Percentiles rank a stretch among this genome's conserved stretches.
These are phyloP conservation scores for Colletotrichum sp. DNA, from an alignment of 2,329 filamentous ascomycete species.

Conservation along the genomic window DNA sequence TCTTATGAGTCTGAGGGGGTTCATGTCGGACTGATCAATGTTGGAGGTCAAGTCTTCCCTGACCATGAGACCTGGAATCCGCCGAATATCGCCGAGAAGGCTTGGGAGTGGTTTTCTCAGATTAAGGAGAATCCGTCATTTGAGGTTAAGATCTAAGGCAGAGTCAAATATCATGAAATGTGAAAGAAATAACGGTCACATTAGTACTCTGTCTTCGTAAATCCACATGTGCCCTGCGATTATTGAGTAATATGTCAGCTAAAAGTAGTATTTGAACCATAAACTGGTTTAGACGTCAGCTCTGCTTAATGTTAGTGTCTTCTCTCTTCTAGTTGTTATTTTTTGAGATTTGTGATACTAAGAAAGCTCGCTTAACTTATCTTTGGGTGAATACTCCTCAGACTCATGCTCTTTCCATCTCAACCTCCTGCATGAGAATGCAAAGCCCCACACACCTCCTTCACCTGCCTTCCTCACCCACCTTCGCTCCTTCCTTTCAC, in stretches of 20 bases:
- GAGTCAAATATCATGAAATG: background rate
- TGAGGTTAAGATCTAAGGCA: conserved; percentile 32
- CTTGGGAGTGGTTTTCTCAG: conserved; percentile 47
- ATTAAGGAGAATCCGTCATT: conserved; percentile 37
- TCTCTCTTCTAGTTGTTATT: no score
- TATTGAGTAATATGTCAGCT: background rate
- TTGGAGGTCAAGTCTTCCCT: conserved; percentile 46
- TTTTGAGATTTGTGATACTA: no score
- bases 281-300: background rate
- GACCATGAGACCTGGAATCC: background rate
- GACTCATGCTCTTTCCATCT: background rate
- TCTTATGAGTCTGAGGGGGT: conserved; percentile 44
- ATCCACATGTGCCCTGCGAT: background rate
- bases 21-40: conserved; percentile 50
- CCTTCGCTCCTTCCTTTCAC: background rate
- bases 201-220: no score
- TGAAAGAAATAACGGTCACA: no score
- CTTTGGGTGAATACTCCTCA: background rate
- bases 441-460: background rate
- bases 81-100: conserved; percentile 43
- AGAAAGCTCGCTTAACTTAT: background rate
- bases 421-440: background rate
- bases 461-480: background rate
- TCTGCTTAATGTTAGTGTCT: background rate
- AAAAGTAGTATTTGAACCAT: background rate